Percentiles rank a stretch among this genome's conserved stretches.
These are phyloP conservation scores for Ophiostoma perfectum DNA, from an alignment of 2,329 filamentous ascomycete species.

Conservation along the genomic window DNA sequence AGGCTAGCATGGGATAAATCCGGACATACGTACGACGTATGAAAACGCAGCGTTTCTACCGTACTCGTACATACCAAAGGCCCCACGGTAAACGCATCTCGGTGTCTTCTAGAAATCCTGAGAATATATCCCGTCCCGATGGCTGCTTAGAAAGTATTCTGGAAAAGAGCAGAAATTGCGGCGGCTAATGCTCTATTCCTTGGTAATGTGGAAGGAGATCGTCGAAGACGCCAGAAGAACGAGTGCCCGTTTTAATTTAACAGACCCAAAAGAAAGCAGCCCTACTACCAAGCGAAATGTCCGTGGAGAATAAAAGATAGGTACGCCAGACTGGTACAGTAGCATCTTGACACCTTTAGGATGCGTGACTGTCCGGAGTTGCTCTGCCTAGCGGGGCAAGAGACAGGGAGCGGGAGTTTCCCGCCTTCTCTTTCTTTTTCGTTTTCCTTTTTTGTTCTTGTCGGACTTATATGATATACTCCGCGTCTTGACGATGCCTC, in stretches of 20 bases:
- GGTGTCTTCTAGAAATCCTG: no score
- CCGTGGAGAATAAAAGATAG: not conserved
- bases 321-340: not conserved
- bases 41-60: no score
- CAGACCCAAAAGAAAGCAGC: not conserved
- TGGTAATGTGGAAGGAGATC: not conserved
- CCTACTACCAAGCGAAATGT: slow-evolving; percentile 6
- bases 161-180: no score
- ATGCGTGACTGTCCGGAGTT: not conserved
- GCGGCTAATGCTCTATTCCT: no score
- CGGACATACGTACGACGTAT: no score
- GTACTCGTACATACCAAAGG: no score
- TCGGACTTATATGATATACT: slow-evolving; percentile 1
- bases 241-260: not conserved
- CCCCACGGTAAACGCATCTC: no score
- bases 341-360: not conserved
- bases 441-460: not conserved
- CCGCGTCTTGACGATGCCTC: not conserved
- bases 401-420: slow-evolving; percentile 3
- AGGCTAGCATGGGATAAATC: no score
- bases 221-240: not conserved
- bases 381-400: not conserved
- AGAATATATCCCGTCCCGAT: no score
- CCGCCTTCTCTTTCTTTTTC: not conserved
- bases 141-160: no score